Evolutionary conservation across 371 early-diverging fungal genomes (phyloP).

Genomic region (Choanephora cucurbitarum): DNA sequence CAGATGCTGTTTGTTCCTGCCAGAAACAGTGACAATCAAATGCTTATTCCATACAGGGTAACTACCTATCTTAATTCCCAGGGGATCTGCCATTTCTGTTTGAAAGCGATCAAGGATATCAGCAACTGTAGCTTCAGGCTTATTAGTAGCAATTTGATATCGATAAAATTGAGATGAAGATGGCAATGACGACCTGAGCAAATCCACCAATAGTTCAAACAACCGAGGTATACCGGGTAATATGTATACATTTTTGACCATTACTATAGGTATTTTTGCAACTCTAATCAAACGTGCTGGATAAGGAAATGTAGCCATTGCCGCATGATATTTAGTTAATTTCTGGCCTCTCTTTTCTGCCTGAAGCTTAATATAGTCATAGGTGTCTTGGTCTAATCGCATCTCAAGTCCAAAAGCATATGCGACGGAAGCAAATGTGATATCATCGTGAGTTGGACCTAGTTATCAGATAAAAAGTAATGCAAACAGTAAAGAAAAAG

Average conservation of each 20-base stretch:
- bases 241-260: slow-evolving; percentile 59
- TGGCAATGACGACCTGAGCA: slow-evolving; percentile 19
- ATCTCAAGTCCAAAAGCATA: slow-evolving; percentile 55
- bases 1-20: slow-evolving; percentile 32
- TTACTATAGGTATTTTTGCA: slow-evolving; percentile 58
- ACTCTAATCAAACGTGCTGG: slow-evolving; percentile 43
- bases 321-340: slow-evolving; percentile 33
- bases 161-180: slow-evolving; percentile 37
- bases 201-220: slow-evolving; percentile 49
- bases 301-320: slow-evolving; percentile 66
- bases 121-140: slow-evolving; percentile 56
- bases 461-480: too few relatives aligned
- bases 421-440: slow-evolving; percentile 71
- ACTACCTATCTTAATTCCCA: slow-evolving; percentile 57
- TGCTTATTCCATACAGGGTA: slow-evolving; percentile 56
- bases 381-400: slow-evolving; percentile 52
- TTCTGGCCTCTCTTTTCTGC: slow-evolving; percentile 15
- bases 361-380: slow-evolving; percentile 45
- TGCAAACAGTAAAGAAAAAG: neutral
- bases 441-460: slow-evolving; percentile 70
- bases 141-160: slow-evolving; percentile 49
- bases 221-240: slow-evolving; percentile 67
- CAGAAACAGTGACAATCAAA: slow-evolving; percentile 46
- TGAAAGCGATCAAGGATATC: slow-evolving; percentile 47
- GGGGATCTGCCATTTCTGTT: slow-evolving; percentile 8